A percentile compares a stretch with the other conserved stretches of the same genome.
phyloP scores from a whole-genome alignment of 257 asterid genomes.

The Plantago ovata region DNA sequence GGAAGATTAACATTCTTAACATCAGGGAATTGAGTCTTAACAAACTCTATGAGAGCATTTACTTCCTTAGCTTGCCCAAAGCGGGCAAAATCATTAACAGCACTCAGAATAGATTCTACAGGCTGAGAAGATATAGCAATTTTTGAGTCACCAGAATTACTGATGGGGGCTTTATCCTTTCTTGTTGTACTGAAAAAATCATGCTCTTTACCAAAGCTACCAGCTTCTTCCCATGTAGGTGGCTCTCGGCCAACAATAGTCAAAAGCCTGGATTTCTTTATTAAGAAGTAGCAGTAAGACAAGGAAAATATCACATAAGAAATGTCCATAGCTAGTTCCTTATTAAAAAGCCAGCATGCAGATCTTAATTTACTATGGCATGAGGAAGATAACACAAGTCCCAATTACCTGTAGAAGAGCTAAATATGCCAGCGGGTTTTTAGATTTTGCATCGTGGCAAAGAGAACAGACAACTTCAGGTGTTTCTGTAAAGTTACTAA shows the following conservation, averaged over 20 bases:
- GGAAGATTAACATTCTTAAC: constrained; percentile 50
- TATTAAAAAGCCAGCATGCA: background rate
- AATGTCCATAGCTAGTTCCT: background rate
- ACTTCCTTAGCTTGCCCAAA: constrained; percentile 60
- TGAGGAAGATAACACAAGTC: constrained; percentile 15
- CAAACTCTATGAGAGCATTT: constrained; percentile 52
- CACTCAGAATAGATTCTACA: constrained; percentile 56
- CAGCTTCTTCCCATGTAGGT: constrained; percentile 70
- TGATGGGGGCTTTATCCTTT: constrained; percentile 31
- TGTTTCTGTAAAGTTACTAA: constrained; percentile 39
- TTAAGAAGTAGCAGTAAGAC: constrained; percentile 26
- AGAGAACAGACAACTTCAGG: constrained; percentile 78
- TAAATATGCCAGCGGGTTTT: constrained; percentile 74
- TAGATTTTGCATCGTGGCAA: constrained; percentile 77
- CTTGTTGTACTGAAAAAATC: constrained; percentile 27
- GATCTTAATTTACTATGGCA: constrained; percentile 5
- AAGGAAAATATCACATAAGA: constrained; percentile 15
- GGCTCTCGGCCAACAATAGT: constrained; percentile 64
- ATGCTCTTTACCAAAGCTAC: constrained; percentile 50
- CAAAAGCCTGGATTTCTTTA: constrained; percentile 90
- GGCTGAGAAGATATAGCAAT: constrained; percentile 41
- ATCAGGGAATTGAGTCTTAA: constrained; percentile 56
- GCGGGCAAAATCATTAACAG: constrained; percentile 60
- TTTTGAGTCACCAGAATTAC: constrained; percentile 30
- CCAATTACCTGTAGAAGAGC: constrained; percentile 84